Evolutionary conservation across 257 asterid species (phyloP), one percentile per base, ranked within the genome.

Genomic region (Capsicum rhomboideum): DNA sequence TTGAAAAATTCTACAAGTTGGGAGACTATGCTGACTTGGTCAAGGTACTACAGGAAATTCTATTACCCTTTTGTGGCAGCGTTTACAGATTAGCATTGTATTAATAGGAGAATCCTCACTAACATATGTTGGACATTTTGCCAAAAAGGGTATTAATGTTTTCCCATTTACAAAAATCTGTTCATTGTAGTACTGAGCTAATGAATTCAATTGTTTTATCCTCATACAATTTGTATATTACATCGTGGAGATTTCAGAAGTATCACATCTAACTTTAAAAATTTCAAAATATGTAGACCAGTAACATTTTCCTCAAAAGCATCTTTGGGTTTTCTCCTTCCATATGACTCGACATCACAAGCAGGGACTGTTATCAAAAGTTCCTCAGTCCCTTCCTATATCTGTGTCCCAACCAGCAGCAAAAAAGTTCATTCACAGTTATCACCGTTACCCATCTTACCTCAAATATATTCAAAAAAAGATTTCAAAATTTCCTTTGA

Each of bases 21-120:
- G 86, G 93, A 31, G 93, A 92, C 82, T 91, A 86, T 84, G 93
- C 88, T 59, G 99, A 93, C 80, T 90, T 94, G 75, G 90, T 94
- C 79, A 93, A 93, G 99, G 99, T 96, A 89, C 55, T 56, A 16
- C 8, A 69, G 16, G 58, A 56, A 67, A 86, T 61, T 54, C 1
- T 66, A 40, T n/a, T 63, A 34, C 6, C 50, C 7, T 52, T 80
- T 80, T 52, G 37, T 61, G 26, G 58, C 83, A 2, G 16, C n/a
- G 11, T 78, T 28, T 26, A 28, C 66, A 63, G 40, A 58, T 50
- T 42, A 75, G 44, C 44, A 3, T 49, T 28, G 5, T 75, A 26
- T 26, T 75, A 26, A 18, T 75, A 49, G n/a, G 81, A 26, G 63
- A 42, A 49, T 11, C 81, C 63, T 49, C 81, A 75, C 81, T 49